Evolutionary conservation across 441 rosid genomes (phyloP).

Genomic region (Populus hybrid): DNA sequence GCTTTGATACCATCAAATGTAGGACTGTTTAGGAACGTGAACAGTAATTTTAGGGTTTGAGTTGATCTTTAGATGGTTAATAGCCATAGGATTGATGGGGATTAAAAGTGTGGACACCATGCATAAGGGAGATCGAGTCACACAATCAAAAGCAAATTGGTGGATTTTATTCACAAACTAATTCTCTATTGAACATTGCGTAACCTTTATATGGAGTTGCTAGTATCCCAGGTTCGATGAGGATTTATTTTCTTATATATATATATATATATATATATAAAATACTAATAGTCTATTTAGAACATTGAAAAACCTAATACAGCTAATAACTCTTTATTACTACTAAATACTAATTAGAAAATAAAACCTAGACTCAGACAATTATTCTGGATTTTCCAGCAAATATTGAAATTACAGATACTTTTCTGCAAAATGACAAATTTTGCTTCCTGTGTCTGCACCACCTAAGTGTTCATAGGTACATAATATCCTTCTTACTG

Average conservation of each 20-base stretch:
- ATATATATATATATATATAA: too few relatives aligned
- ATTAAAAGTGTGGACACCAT: too few relatives aligned
- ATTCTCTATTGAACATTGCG: not conserved
- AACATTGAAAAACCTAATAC: too few relatives aligned
- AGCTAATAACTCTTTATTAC: not conserved
- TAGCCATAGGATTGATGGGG: too few relatives aligned
- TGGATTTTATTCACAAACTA: not conserved
- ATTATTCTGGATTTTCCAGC: not conserved
- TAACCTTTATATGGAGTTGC: not conserved
- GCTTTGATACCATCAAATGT: too few relatives aligned
- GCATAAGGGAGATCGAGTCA: too few relatives aligned
- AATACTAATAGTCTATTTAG: not conserved
- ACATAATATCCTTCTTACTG: not conserved
- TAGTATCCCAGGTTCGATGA: not conserved
- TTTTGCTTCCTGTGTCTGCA: not conserved
- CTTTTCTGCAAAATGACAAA: not conserved
- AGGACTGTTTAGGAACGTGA: too few relatives aligned
- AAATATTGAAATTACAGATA: not conserved
- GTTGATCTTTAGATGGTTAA: too few relatives aligned
- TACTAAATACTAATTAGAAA: too few relatives aligned
- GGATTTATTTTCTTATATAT: not conserved
- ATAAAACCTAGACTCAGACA: not conserved
- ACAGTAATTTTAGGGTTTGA: too few relatives aligned
- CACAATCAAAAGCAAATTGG: too few relatives aligned
- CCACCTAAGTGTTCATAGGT: not conserved